Percentiles rank a stretch among this genome's conserved stretches.
Evolutionary conservation across 2,329 filamentous ascomycete genomes (phyloP).

Genomic region (Aspergillus ochraceoroseus): DNA sequence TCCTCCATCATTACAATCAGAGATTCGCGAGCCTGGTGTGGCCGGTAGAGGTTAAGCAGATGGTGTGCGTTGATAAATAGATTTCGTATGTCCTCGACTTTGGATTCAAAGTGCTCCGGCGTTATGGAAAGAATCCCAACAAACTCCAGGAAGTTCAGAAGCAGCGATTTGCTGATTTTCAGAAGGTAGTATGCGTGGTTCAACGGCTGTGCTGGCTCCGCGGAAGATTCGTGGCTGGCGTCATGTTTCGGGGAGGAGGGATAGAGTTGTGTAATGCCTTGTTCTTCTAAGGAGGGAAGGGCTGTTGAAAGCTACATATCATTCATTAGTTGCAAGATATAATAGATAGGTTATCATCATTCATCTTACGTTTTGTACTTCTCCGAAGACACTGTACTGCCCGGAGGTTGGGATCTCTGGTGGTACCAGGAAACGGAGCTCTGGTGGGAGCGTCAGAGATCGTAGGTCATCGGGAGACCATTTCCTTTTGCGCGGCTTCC

Average conservation of each 20-base stretch:
- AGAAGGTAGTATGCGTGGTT: slow-evolving; percentile 61
- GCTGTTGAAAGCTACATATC: slow-evolving; percentile 50
- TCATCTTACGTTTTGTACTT: slow-evolving; percentile 53
- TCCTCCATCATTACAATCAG: slow-evolving; percentile 84
- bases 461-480: slow-evolving; percentile 35
- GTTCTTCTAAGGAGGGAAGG: slow-evolving; percentile 63
- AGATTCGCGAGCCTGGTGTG: slow-evolving; percentile 85
- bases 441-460: slow-evolving; percentile 55
- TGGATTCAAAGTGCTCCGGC: slow-evolving; percentile 62
- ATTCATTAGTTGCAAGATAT: neutral
- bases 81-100: slow-evolving; percentile 72
- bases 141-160: slow-evolving; percentile 85
- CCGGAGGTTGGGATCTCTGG: slow-evolving; percentile 67
- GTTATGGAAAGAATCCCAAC: slow-evolving; percentile 65
- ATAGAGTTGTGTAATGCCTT: slow-evolving; percentile 67
- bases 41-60: slow-evolving; percentile 87
- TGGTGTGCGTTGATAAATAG: slow-evolving; percentile 90
- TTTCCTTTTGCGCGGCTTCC: slow-evolving; percentile 29
- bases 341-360: no score
- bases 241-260: slow-evolving; percentile 49
- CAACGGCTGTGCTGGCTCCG: slow-evolving; percentile 38
- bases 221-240: slow-evolving; percentile 50
- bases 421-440: slow-evolving; percentile 73
- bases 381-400: slow-evolving; percentile 71
- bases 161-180: slow-evolving; percentile 72